Percentiles rank a stretch among this genome's conserved stretches.
Conservation (phyloP, 495 filamentous ascomycete genomes). For the Aspergillus incahuasiensis region DNA sequence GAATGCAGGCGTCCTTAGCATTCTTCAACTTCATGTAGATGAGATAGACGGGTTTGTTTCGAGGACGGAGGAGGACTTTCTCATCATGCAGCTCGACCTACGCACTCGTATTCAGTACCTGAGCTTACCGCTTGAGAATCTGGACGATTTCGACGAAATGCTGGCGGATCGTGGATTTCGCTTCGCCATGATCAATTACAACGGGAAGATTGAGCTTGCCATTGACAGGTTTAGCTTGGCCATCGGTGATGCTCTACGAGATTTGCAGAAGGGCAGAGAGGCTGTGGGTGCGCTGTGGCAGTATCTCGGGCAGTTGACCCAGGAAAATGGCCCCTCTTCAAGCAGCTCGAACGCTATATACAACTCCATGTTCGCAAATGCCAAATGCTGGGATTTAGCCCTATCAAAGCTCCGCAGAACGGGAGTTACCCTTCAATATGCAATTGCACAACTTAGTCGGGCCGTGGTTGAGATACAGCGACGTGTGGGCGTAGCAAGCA, state of each 20-base stretch:
- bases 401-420: slow-evolving; percentile 66
- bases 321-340: slow-evolving; percentile 46
- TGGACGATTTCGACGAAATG: slow-evolving; percentile 84
- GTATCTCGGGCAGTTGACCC: slow-evolving; percentile 62
- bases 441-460: slow-evolving; percentile 57
- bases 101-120: slow-evolving; percentile 69
- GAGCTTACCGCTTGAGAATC: slow-evolving; percentile 77
- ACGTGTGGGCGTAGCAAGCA: slow-evolving; percentile 68
- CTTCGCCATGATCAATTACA: slow-evolving; percentile 73
- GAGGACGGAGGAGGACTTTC: slow-evolving; percentile 77
- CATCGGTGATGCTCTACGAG: slow-evolving; percentile 70
- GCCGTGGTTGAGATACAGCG: slow-evolving; percentile 75
- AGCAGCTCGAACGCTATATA: slow-evolving; percentile 58
- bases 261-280: slow-evolving; percentile 71
- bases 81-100: slow-evolving; percentile 72
- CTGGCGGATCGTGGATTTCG: slow-evolving; percentile 79
- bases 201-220: slow-evolving; percentile 88
- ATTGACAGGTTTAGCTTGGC: slow-evolving; percentile 68
- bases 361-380: slow-evolving; percentile 75
- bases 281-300: slow-evolving; percentile 71
- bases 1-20: slow-evolving; percentile 78
- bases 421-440: slow-evolving; percentile 53
- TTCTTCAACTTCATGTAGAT: slow-evolving; percentile 87
- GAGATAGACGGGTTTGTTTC: slow-evolving; percentile 90
- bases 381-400: slow-evolving; percentile 77